Conservation (phyloP, 2,329 filamentous ascomycete species). For the Lasiodiplodia sp. region DNA sequence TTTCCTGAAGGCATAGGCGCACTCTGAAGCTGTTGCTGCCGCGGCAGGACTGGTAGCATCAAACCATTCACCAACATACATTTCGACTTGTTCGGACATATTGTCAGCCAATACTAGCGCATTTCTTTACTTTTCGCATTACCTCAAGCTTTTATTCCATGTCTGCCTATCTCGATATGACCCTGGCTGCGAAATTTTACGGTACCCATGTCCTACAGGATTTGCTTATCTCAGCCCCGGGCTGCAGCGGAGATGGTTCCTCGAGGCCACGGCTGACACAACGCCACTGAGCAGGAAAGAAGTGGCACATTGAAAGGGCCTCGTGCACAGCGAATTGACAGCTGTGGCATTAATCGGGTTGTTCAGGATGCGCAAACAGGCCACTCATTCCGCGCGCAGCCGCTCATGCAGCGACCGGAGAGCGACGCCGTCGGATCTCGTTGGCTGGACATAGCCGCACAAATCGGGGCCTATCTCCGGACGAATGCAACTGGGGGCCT, state of each 20-base stretch:
- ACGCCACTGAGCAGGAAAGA: slow-evolving; percentile 7
- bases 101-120: not conserved
- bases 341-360: not conserved
- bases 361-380: not conserved
- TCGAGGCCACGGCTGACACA: not conserved
- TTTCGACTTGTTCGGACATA: not conserved
- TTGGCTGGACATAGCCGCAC: slow-evolving; percentile 8
- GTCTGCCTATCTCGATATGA: not conserved
- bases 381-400: not conserved
- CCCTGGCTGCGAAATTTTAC: not conserved
- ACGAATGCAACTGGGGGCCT: slow-evolving; percentile 11
- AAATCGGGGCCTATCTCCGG: slow-evolving; percentile 3
- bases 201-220: not conserved
- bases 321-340: not conserved
- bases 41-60: not conserved
- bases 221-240: not conserved
- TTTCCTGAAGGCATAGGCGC: not conserved
- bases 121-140: not conserved
- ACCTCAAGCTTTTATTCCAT: not conserved
- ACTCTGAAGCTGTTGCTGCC: not conserved
- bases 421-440: not conserved
- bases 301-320: not conserved
- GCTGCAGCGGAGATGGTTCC: not conserved
- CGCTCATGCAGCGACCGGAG: not conserved
- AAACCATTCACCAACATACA: not conserved